Percentiles rank a stretch among this genome's conserved stretches.
Conservation (phyloP, 352 stramenopile genomes). For the Pythium sukuiense region DNA sequence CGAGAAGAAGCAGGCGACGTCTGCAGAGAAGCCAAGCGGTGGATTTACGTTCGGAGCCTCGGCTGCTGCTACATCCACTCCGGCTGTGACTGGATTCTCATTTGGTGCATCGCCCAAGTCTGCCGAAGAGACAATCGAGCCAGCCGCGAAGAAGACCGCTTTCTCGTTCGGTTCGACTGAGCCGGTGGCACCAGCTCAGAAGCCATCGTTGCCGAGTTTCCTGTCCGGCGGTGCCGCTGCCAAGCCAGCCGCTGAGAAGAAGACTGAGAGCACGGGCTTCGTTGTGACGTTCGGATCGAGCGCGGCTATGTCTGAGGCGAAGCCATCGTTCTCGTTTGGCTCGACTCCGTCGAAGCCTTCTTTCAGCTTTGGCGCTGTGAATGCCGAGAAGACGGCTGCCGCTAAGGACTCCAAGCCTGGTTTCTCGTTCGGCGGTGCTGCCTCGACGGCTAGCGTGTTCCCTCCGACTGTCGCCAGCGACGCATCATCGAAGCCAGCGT, state of each 20-base stretch:
- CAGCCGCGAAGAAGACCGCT: conserved; percentile 5
- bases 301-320: neutral
- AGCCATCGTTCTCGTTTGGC: conserved; percentile 17
- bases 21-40: neutral
- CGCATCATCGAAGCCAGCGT: conserved; percentile 27
- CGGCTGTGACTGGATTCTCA: conserved; percentile 26
- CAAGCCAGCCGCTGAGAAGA: conserved; percentile 17
- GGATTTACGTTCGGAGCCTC: conserved; percentile 20
- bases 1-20: conserved; percentile 14
- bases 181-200: neutral
- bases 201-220: conserved; percentile 20
- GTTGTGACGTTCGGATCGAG: neutral
- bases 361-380: conserved; percentile 7
- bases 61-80: neutral
- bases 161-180: conserved; percentile 17
- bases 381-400: neutral
- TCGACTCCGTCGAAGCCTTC: conserved; percentile 6
- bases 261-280: neutral
- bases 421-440: conserved; percentile 42
- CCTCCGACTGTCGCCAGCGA: conserved; percentile 7
- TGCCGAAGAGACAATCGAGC: neutral
- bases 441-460: conserved; percentile 11
- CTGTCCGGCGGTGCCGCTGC: conserved; percentile 4
- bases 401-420: conserved; percentile 24
- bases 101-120: conserved; percentile 29